Conservation (phyloP, 2,329 filamentous ascomycete species). For the Lecanoromycetidae sp. region DNA sequence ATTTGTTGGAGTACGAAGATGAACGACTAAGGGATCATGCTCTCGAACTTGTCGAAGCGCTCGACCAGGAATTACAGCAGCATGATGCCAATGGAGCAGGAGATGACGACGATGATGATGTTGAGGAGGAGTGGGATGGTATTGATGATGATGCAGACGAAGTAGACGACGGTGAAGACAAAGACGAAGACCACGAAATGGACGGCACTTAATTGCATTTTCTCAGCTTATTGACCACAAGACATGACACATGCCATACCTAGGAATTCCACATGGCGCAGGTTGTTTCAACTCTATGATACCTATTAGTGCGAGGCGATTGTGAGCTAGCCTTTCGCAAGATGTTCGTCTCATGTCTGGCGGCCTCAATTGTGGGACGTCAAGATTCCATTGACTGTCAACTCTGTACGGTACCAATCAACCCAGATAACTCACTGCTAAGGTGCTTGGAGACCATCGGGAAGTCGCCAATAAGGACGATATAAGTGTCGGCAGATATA, state of each 20-base stretch:
- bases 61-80: conserved; percentile 31
- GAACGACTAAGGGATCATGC: conserved; percentile 65
- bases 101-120: conserved; percentile 30
- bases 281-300: too few relatives aligned
- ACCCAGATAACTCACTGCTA: too few relatives aligned
- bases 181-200: conserved; percentile 3
- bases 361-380: too few relatives aligned
- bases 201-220: neutral
- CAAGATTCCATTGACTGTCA: too few relatives aligned
- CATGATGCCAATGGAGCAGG: too few relatives aligned
- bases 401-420: too few relatives aligned
- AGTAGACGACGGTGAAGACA: neutral
- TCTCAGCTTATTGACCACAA: neutral
- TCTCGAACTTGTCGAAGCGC: conserved; percentile 41
- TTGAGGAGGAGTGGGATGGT: conserved; percentile 26
- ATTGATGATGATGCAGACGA: conserved; percentile 4
- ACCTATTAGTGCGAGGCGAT: too few relatives aligned
- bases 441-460: neutral
- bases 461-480: neutral
- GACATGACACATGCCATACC: too few relatives aligned
- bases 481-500: neutral
- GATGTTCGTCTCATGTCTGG: too few relatives aligned
- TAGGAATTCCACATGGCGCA: too few relatives aligned
- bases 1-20: conserved; percentile 71
- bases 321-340: too few relatives aligned